A percentile compares a stretch with the other conserved stretches of the same genome.
phyloP scores from a whole-genome alignment of 257 asterid species.

The Jasminum sambac region DNA sequence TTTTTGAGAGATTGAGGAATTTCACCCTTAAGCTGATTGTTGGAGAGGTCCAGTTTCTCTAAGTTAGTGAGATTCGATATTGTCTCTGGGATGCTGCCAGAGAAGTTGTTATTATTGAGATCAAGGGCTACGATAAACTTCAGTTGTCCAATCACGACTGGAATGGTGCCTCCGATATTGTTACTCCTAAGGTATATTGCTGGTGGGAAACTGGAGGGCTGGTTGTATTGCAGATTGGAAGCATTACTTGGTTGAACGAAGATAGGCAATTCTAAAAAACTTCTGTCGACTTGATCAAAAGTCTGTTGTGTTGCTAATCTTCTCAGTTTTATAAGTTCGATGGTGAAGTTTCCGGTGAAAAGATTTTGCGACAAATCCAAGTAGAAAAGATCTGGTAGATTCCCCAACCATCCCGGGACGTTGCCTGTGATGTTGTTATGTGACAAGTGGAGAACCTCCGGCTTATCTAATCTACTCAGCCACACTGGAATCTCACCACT shows the following conservation, averaged over 20 bases:
- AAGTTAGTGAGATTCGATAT: constrained; percentile 76
- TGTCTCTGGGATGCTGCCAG: constrained; percentile 73
- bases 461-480: constrained; percentile 48
- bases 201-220: constrained; percentile 75
- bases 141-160: constrained; percentile 64
- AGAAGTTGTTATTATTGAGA: constrained; percentile 61
- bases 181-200: constrained; percentile 68
- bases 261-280: constrained; percentile 81
- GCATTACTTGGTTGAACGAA: constrained; percentile 74
- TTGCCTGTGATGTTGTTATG: constrained; percentile 53
- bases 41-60: constrained; percentile 73
- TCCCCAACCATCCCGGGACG: constrained; percentile 76
- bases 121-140: constrained; percentile 68
- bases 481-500: constrained; percentile 70
- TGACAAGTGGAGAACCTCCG: constrained; percentile 77
- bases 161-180: constrained; percentile 62
- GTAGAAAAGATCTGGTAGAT: constrained; percentile 70
- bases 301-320: constrained; percentile 50
- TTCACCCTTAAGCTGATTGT: constrained; percentile 62
- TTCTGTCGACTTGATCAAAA: constrained; percentile 49
- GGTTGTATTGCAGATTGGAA: constrained; percentile 70
- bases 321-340: constrained; percentile 44
- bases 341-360: constrained; percentile 66
- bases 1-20: constrained; percentile 73
- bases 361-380: constrained; percentile 67